Evolutionary conservation across 768 basidiomycete species (phyloP).

Genomic region (Mycena amicta): DNA sequence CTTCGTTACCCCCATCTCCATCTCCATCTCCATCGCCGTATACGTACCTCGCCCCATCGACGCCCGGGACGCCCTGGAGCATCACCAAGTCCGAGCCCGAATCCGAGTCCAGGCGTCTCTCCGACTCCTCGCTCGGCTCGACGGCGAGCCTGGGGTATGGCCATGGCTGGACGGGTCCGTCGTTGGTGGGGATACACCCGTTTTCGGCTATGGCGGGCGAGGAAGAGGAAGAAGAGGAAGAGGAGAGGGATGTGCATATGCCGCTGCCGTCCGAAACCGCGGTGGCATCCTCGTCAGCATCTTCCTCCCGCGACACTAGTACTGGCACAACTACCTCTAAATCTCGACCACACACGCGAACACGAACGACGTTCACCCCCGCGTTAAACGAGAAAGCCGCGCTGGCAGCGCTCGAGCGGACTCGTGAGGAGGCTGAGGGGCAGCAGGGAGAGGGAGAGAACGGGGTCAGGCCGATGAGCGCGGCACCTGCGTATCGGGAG

Average conservation of each 20-base stretch:
- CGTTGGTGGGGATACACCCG: not conserved
- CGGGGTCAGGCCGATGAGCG: not conserved
- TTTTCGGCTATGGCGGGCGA: not conserved
- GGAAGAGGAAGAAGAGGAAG: not conserved
- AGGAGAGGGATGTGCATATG: not conserved
- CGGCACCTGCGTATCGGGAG: not conserved
- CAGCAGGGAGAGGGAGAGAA: not conserved
- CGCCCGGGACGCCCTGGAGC: not conserved
- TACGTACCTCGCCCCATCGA: not conserved
- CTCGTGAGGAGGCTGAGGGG: not conserved
- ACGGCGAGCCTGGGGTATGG: no score
- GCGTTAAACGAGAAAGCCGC: not conserved
- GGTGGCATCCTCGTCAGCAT: no score
- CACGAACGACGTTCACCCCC: not conserved
- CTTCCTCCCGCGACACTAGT: not conserved
- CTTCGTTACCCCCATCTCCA: not conserved
- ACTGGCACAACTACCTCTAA: no score
- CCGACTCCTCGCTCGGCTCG: not conserved
- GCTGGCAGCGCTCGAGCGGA: not conserved
- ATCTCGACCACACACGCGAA: no score
- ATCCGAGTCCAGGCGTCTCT: no score
- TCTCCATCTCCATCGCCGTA: not conserved
- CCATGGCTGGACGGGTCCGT: not conserved
- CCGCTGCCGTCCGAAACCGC: not conserved
- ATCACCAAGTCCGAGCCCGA: not conserved